Base-by-base conservation (phyloP, 257 asterid genomes). In the Avicennia marina region DNA sequence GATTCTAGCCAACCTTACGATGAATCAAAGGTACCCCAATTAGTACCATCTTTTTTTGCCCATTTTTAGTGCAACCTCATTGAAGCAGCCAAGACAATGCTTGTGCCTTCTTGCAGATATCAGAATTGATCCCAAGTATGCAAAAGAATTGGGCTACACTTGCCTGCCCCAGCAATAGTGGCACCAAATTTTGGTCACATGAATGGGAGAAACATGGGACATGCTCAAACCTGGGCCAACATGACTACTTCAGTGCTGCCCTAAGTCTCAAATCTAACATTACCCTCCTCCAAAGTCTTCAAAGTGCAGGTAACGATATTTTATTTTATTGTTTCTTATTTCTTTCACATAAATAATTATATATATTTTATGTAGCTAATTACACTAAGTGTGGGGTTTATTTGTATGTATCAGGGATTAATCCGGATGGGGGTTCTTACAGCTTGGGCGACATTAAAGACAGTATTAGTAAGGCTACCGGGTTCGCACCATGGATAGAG, bases 201-300 rank as follows among this genome's bases (percentile, higher is more conserved):
- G 86, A 79, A 49, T 79, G 86, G 82, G 24, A 44, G 41, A 79
- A 79, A 53, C 82, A 75, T 18, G 86, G 82, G 1, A 79, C 86
- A 0, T 79, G 82, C 56, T 66, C 82, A 0, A 67, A 65, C 5
- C 71, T 75, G 1, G 48, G 63, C 43, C 74, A 72, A 19, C 80
- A 69, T 18, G 58, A 53, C 21, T 79, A 79, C 45, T 79, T 79
- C 20, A 47, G 45, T 4, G 7, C 75, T 4, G 73, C 80, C 10
- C 69, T 79, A 1, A 22, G 24, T 25, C 82, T 75, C n/a, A 79
- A 75, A 43, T 7, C 42, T 5, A 54, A 61, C 44, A 9, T 29
- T 31, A 50, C 72, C 36, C 63, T 79, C 51, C 63, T 75, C 9
- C 60, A 66, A 47, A 16, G 15, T 19, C 78, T 79, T 7, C 18